A percentile compares a stretch with the other conserved stretches of the same genome.
phyloP scores from a whole-genome alignment of 2,329 filamentous ascomycete species.

The Bipolaris cookei region DNA sequence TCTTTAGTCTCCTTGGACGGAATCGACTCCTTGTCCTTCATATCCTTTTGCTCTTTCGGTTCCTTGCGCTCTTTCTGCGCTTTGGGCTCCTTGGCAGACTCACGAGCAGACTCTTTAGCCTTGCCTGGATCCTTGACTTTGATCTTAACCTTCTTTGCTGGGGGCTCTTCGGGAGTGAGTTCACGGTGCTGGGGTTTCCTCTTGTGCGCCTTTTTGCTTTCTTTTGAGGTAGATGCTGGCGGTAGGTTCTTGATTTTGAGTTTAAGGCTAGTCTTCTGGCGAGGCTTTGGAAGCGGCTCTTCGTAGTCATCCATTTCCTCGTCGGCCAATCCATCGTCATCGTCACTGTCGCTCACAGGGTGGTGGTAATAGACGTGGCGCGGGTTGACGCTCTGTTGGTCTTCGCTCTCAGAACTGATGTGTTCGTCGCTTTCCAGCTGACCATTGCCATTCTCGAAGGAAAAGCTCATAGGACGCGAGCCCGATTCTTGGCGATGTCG shows the following conservation, averaged over 20 bases:
- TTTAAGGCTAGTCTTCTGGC: conserved; percentile 39
- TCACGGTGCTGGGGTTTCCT: conserved; percentile 35
- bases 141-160: conserved; percentile 36
- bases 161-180: conserved; percentile 36
- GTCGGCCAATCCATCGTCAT: conserved; percentile 36
- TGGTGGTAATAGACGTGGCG: conserved; percentile 44
- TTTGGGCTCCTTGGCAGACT: conserved; percentile 22
- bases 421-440: conserved; percentile 59
- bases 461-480: conserved; percentile 71
- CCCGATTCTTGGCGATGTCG: conserved; percentile 58
- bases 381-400: conserved; percentile 42
- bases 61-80: conserved; percentile 18
- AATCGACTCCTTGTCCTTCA: conserved; percentile 25
- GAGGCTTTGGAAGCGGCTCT: conserved; percentile 40
- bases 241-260: conserved; percentile 39
- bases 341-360: conserved; percentile 36
- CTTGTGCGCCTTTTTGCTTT: conserved; percentile 37
- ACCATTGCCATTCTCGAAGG: conserved; percentile 69
- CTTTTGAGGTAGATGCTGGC: conserved; percentile 23
- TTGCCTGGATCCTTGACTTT: conserved; percentile 19
- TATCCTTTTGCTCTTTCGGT: conserved; percentile 22
- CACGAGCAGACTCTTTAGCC: conserved; percentile 16
- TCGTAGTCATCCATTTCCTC: conserved; percentile 50
- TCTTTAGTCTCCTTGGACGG: conserved; percentile 25
- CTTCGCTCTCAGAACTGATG: conserved; percentile 42